Evolutionary conservation across 345 rosid genomes (phyloP), one percentile per base, ranked within the genome.

Genomic region (Corchorus capsularis): DNA sequence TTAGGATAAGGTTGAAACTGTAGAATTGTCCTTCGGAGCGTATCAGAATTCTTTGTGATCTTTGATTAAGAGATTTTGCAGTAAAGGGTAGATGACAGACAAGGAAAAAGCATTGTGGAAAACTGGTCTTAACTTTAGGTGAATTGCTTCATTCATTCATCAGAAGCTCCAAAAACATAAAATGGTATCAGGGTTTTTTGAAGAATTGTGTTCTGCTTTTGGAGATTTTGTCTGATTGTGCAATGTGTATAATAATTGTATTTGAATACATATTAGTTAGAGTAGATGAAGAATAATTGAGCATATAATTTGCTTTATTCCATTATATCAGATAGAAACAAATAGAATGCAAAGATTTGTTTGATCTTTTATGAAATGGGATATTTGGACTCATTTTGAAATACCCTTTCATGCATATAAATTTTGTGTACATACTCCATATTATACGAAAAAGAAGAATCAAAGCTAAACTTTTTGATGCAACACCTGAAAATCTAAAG

Each of bases 401-500:
- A 27, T 17, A 11, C 9, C 65, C 37, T 73, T 27, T 71, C 63
- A 52, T 43, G 75, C 54, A 72, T 45, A 19, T 7, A 56, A 12
- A 20, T 20, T 39, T 39, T 39, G 20, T 66, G 1, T 22, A 20
- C 22, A 45, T 16, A 3, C 39, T 22, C 56, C 53, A 22, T 11
- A 73, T 27, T 4, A 62, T 10, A 22, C 16, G 46, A 46, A 61
- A 59, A 45, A 17, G 68, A 61, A 61, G 52, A 61, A 61, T 35
- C 69, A 65, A 66, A 65, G 59, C 11, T 5, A 54, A 53, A 41
- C 63, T 64, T 75, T 64, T 64, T 39, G 62, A 75, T 27, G 63
- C 63, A 39, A 65, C 50, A 64, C 52, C 43, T 75, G 69, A 27
- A 55, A 65, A 79, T 69, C 52, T 47, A 79, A 62, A 75, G 80